Evolutionary conservation across 805 yeast species (phyloP).

Genomic region (Cephaloascus albidus): DNA sequence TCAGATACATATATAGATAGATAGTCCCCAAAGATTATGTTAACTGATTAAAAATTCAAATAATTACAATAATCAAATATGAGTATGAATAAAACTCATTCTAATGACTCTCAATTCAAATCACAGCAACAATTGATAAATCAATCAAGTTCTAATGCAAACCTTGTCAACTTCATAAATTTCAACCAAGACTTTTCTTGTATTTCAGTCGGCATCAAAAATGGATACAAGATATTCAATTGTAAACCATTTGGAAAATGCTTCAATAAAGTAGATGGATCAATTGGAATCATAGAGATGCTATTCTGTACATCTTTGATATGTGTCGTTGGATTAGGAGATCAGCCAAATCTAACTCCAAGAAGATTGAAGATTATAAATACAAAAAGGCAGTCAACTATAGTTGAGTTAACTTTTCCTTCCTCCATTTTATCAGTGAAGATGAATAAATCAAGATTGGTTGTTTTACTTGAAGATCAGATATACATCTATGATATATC

Average conservation of each 20-base stretch:
- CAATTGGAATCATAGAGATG: constrained; percentile 78
- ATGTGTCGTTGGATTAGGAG: constrained; percentile 76
- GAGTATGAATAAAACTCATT: background rate
- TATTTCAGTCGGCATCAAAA: constrained; percentile 61
- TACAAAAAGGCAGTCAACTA: constrained; percentile 53
- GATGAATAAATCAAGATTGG: constrained; percentile 20
- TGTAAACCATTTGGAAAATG: constrained; percentile 83
- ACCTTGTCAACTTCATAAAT: constrained; percentile 27
- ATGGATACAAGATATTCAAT: constrained; percentile 66
- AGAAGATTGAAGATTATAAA: constrained; percentile 75
- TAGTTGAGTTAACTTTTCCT: constrained; percentile 33
- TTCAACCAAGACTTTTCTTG: constrained; percentile 90
- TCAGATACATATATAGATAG: too few species aligned
- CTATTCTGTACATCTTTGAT: constrained; percentile 79
- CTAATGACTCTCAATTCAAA: background rate
- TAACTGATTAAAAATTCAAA: background rate
- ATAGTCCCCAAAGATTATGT: too few species aligned
- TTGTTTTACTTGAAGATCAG: constrained; percentile 31
- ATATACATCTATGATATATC: constrained; percentile 31
- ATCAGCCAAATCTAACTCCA: constrained; percentile 64
- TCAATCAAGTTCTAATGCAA: constrained; percentile 10
- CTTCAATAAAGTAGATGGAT: constrained; percentile 42
- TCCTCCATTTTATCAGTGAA: constrained; percentile 28
- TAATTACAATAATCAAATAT: background rate
- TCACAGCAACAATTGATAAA: constrained; percentile 2